phyloP scores from a whole-genome alignment of 2,329 filamentous ascomycete genomes.

The Hymenotorrendiella dingleyae region DNA sequence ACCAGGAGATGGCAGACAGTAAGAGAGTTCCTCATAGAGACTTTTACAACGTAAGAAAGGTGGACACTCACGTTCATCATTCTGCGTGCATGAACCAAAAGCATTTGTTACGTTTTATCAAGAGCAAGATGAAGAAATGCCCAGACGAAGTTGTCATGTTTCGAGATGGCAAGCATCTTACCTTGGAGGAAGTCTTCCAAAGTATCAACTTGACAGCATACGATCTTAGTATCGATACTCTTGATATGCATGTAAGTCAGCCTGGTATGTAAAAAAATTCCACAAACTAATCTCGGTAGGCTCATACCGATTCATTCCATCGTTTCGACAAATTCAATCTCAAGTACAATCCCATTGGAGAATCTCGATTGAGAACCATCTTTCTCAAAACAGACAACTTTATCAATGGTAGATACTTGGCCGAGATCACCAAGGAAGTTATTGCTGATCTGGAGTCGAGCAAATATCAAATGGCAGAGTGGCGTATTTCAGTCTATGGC shows the following conservation, averaged over 20 bases:
- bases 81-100: constrained; percentile 99
- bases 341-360: constrained; percentile 96
- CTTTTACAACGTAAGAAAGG: constrained; percentile 98
- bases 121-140: constrained; percentile 99
- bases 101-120: constrained; percentile 95
- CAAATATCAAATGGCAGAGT: constrained; percentile 99
- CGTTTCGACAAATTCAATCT: constrained; percentile 99
- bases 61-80: constrained; percentile 98
- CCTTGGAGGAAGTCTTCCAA: constrained; percentile 87
- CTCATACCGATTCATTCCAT: constrained; percentile 96
- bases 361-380: constrained; percentile 93
- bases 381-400: constrained; percentile 99
- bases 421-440: constrained; percentile 96
- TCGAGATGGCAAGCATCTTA: constrained; percentile 87
- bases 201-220: constrained; percentile 97
- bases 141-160: constrained; percentile 90
- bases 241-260: constrained; percentile 87
- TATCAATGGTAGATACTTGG: constrained; percentile 90
- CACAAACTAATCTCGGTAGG: constrained; percentile 41
- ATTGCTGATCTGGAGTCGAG: constrained; percentile 95
- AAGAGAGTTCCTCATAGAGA: constrained; percentile 97
- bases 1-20: constrained; percentile 95
- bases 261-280: background rate
- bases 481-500: constrained; percentile 97
- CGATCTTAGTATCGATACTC: constrained; percentile 93